A percentile compares a stretch with the other conserved stretches of the same genome.
Conservation (phyloP, 352 stramenopile genomes). For the Globisporangium irregulare region DNA sequence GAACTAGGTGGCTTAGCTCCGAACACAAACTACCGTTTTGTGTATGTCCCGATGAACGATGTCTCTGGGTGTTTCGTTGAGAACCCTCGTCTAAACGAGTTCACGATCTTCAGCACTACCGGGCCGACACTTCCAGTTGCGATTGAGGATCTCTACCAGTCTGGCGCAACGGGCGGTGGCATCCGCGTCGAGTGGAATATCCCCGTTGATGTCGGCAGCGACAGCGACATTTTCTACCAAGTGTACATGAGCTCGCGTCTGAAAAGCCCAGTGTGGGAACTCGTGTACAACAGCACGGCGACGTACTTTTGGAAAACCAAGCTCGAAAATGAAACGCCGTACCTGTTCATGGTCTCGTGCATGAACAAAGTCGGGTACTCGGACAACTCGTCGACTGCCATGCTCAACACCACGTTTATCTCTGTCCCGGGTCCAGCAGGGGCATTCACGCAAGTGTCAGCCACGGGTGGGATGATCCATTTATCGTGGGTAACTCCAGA, state of each 20-base stretch:
- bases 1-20: conserved; percentile 42
- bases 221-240: conserved; percentile 37
- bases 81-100: conserved; percentile 2
- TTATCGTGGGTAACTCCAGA: conserved; percentile 41
- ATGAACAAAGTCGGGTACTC: conserved; percentile 51
- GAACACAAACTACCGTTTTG: conserved; percentile 37
- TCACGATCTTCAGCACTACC: conserved; percentile 25
- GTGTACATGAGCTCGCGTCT: conserved; percentile 43
- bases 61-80: conserved; percentile 33
- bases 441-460: conserved; percentile 11
- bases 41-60: conserved; percentile 44
- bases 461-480: conserved; percentile 39
- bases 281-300: conserved; percentile 42
- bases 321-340: conserved; percentile 38
- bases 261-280: conserved; percentile 23
- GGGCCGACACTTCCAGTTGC: conserved; percentile 19
- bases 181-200: conserved; percentile 41
- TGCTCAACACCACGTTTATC: conserved; percentile 42
- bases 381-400: conserved; percentile 20
- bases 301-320: conserved; percentile 52
- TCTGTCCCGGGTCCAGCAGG: conserved; percentile 48
- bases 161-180: conserved; percentile 44
- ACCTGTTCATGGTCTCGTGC: conserved; percentile 48
- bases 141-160: conserved; percentile 31
- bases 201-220: conserved; percentile 40